Base-by-base conservation (phyloP, 1,284 basidiomycete genomes). In the Ustilago crameri region DNA sequence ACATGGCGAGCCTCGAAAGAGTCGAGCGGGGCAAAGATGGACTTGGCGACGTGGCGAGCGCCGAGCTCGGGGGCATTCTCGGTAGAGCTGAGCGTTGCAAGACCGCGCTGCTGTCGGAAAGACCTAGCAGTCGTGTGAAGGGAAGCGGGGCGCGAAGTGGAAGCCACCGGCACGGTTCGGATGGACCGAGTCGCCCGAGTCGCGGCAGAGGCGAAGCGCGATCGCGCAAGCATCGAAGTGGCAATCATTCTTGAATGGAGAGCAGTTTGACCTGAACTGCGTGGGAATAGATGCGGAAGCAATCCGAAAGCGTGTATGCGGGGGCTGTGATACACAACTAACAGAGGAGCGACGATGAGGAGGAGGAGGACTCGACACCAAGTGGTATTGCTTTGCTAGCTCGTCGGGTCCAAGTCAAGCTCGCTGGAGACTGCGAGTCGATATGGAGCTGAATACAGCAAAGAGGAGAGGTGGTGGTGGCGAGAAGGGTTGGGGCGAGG, bases 1-100 rank as follows among this genome's bases (percentile, higher is more conserved):
- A 82, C 57, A 53, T 82, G 81, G 24, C 81, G 73, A 30, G 66
- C 51, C 51, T 75, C 71, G 46, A 82, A 82, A 10, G 70, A 60
- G 61, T 82, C 81, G 37, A 81, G 71, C 3, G 79, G 71, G 8
- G 76, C 74, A 64, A 81, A 82, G 49, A 82, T 65, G 34, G 74
- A 75, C 44, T 66, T 58, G 26, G 73, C 68, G 37, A 75, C 73
- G 44, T 75, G 68, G 17, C 50, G 49, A 2, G 73, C 59, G 32
- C 73, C 68, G 17, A 75, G 68, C 49, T 75, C 64, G 41, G 73
- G 73, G 0, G 73, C 68, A 32, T 75, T 75, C 30, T 72, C 68
- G 35, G 68, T 72, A 23, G 69, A 73, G 57, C 64, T 67, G 49
- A 67, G 69, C 37, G 69, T 73, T 18, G 69, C 69, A 24, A 73